Percentiles rank a stretch among this genome's conserved stretches.
Conservation (phyloP, 2,329 filamentous ascomycete species). For the Didymella pinodella region DNA sequence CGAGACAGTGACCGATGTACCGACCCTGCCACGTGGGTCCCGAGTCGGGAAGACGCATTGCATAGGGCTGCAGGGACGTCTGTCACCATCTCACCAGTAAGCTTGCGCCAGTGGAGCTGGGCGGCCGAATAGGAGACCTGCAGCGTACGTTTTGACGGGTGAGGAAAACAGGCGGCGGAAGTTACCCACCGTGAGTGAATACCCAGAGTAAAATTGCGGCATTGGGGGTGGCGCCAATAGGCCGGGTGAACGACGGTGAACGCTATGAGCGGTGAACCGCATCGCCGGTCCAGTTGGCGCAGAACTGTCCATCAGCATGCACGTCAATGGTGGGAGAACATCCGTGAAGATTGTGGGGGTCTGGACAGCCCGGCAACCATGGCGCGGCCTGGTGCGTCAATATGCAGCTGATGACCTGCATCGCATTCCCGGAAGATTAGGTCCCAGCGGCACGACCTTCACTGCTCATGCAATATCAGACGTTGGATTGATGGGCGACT, state of each 20-base stretch:
- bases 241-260: slow-evolving; percentile 11
- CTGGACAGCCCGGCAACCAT: background rate
- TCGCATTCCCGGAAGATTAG: background rate
- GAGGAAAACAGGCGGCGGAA: background rate
- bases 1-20: slow-evolving; percentile 4
- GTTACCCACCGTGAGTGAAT: background rate
- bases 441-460: background rate
- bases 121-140: slow-evolving; percentile 9
- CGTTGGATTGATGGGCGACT: background rate
- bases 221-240: background rate
- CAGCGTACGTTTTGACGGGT: background rate
- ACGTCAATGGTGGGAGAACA: background rate
- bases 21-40: slow-evolving; percentile 18
- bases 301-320: background rate
- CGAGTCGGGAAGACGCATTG: slow-evolving; percentile 11
- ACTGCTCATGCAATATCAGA: background rate
- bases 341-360: background rate
- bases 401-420: background rate
- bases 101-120: slow-evolving; percentile 12
- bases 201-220: background rate
- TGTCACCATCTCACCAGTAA: slow-evolving; percentile 4
- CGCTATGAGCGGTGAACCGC: slow-evolving; percentile 9
- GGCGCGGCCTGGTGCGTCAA: slow-evolving; percentile 2
- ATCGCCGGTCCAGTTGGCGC: background rate
- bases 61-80: slow-evolving; percentile 21